Evolutionary conservation across 78 protist genomes (phyloP).

Genomic region (Planoprotostelium fungivorum): DNA sequence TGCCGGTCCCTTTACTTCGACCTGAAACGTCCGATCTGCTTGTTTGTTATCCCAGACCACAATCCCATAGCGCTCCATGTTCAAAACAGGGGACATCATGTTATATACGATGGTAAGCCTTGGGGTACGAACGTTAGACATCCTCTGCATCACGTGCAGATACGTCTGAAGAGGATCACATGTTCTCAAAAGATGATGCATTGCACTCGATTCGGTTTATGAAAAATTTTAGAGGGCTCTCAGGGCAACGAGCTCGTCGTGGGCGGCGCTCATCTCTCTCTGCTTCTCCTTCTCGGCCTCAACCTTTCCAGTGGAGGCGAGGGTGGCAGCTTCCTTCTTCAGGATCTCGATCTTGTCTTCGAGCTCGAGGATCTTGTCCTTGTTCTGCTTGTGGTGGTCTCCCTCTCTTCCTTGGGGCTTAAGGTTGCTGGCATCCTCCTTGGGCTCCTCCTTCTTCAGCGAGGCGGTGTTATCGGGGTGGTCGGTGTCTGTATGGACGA

Average conservation of each 20-base stretch:
- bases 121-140: too few relatives aligned
- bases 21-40: too few relatives aligned
- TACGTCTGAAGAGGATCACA: too few relatives aligned
- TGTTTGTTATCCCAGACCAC: too few relatives aligned
- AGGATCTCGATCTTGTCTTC: neutral
- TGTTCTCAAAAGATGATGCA: too few relatives aligned
- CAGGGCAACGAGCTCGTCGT: neutral
- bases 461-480: neutral
- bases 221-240: neutral
- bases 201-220: too few relatives aligned
- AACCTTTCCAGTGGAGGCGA: neutral
- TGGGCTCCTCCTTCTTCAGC: neutral
- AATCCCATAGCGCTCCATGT: too few relatives aligned
- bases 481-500: neutral
- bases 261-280: neutral
- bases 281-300: neutral
- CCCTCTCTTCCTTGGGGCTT: neutral
- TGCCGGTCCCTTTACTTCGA: too few relatives aligned
- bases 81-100: too few relatives aligned
- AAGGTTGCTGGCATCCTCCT: neutral
- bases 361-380: neutral
- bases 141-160: too few relatives aligned
- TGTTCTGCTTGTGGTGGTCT: conserved; percentile 1
- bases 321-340: neutral
- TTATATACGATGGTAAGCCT: too few relatives aligned